Evolutionary conservation across 345 rosid species (phyloP).

Genomic region (Populus pruinosa): DNA sequence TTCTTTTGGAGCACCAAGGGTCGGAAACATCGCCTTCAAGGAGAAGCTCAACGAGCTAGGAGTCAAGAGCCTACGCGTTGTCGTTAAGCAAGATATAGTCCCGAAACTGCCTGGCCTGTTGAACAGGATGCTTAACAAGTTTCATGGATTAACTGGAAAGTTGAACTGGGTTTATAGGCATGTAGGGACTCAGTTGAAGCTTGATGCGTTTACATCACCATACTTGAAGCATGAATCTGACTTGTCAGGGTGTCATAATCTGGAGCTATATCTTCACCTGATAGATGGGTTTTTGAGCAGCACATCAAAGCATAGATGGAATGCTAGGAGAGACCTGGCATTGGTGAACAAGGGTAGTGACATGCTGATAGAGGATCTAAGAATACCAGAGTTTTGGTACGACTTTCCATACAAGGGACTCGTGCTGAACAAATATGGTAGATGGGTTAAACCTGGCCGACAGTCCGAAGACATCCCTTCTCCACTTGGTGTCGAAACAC

Average conservation of each 20-base stretch:
- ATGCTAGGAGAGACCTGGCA: constrained; percentile 56
- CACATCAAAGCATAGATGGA: constrained; percentile 42
- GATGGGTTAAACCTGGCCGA: constrained; percentile 74
- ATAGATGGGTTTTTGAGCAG: constrained; percentile 48
- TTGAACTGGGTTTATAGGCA: constrained; percentile 58
- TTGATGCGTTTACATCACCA: constrained; percentile 41
- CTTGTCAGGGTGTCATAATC: constrained; percentile 41
- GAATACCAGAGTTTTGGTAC: constrained; percentile 57
- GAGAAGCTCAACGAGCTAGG: constrained; percentile 41
- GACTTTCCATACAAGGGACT: constrained; percentile 31
- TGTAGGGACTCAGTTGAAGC: constrained; percentile 53
- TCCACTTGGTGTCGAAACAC: constrained; percentile 21
- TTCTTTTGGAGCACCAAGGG: constrained; percentile 64
- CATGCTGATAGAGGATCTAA: constrained; percentile 50
- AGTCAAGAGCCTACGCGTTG: constrained; percentile 53
- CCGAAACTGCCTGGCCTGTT: constrained; percentile 56
- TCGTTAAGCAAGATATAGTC: constrained; percentile 54
- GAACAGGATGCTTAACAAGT: constrained; percentile 44
- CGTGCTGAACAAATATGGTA: constrained; percentile 47
- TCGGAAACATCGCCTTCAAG: constrained; percentile 59
- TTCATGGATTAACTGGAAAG: constrained; percentile 32
- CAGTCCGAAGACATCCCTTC: constrained; percentile 69
- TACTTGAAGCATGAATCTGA: constrained; percentile 44
- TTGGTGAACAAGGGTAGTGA: constrained; percentile 55
- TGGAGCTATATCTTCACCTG: constrained; percentile 58